Percentiles rank a stretch among this genome's conserved stretches.
Conservation (phyloP, 1,284 basidiomycete genomes). For the Microstroma glucosiphilum region DNA sequence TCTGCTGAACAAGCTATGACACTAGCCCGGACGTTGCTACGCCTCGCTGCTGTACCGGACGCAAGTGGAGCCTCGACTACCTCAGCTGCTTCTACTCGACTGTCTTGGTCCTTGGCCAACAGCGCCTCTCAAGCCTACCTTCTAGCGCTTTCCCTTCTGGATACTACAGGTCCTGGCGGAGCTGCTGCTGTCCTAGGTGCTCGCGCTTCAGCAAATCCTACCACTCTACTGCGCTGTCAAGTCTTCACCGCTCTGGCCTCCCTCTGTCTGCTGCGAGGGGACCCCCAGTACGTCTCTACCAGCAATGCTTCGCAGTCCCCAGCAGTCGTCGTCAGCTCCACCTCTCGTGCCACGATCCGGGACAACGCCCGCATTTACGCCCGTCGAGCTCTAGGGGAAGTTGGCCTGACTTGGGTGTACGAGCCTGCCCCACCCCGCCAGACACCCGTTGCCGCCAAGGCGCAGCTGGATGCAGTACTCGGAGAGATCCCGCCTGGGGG, state of each 20-base stretch:
- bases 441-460: neutral
- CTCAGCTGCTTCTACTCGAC: neutral
- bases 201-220: neutral
- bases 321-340: neutral
- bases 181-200: conserved; percentile 1
- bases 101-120: neutral
- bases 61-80: neutral
- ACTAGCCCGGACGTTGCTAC: neutral
- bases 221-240: neutral
- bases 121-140: neutral
- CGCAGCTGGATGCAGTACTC: neutral
- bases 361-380: conserved; percentile 1
- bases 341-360: neutral
- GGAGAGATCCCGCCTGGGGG: neutral
- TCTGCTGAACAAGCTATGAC: neutral
- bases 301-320: neutral
- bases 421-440: neutral
- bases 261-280: neutral
- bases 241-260: neutral
- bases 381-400: neutral
- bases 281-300: neutral
- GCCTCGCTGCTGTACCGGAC: neutral
- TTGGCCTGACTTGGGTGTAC: conserved; percentile 3
- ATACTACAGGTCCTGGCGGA: neutral
- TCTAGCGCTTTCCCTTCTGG: neutral